Evolutionary conservation across 805 yeast species (phyloP), one percentile per base, ranked within the genome.

Genomic region (Komagataella populi): DNA sequence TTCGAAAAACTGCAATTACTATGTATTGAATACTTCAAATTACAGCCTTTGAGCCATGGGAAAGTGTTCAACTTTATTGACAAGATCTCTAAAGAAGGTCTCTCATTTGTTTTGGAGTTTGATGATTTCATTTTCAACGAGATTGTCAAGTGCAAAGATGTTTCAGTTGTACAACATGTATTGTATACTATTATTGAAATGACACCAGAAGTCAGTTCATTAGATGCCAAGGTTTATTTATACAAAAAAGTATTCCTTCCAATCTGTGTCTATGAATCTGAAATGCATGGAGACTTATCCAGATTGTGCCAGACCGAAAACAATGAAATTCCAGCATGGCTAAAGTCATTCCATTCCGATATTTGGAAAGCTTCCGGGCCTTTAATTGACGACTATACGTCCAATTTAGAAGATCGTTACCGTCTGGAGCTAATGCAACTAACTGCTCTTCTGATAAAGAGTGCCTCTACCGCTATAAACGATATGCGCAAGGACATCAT

Each of bases 401-500:
- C 39, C 10, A 30, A 8, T 8, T 30, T 30, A 8, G 39, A 30
- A 30, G 39, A 30, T 14, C 39, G 39, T 30, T 30, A 30, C 14
- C 39, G 39, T 30, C 6, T 86, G 55, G 93, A 87, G 53, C 68
- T 91, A 6, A 70, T 93, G 20, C 96, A 90, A 57, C 65, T 89
- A 61, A 84, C 98, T 0, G 81, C 96, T 0, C 67, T 84, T 47
- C 67, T 93, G 47, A 77, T 89, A 23, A 81, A 82, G 60, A 77
- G 80, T 66, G 81, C 86, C 1, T 81, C 95, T 0, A 64, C 68
- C 0, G 65, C 72, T 8, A 73, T 87, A 23, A 68, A 76, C 6
- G 84, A 79, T 14, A 73, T 77, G 56, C 73, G 86, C 46, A 91
- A 88, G 61, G 96, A 89, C 58, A 80, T 93, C 46, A 87, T 93